Conservation (phyloP, 208 protist genomes). For the Trypanosoma mega region DNA sequence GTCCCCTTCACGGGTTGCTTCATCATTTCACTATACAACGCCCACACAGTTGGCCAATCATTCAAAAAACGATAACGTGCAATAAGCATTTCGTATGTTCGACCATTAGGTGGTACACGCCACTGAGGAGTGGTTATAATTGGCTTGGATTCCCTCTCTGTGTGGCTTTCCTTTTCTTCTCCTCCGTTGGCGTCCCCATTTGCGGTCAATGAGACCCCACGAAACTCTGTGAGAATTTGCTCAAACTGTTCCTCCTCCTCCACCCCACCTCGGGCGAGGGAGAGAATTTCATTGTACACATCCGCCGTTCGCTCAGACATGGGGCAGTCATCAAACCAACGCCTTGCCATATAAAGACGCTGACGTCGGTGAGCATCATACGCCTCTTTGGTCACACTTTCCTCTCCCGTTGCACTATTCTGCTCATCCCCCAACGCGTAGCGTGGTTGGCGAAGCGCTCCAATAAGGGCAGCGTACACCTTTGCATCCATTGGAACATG, state of each 20-base stretch:
- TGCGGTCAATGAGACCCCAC: constrained; percentile 37
- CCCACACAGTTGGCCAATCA: constrained; percentile 75
- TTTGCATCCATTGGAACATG: constrained; percentile 29
- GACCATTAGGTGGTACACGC: constrained; percentile 49
- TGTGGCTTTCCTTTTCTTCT: background rate
- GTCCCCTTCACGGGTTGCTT: constrained; percentile 45
- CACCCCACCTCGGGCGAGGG: constrained; percentile 48
- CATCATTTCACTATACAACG: constrained; percentile 68
- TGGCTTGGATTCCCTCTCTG: background rate
- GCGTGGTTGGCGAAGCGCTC: constrained; percentile 59
- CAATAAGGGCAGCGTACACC: constrained; percentile 65
- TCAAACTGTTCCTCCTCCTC: constrained; percentile 50
- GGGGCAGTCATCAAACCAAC: constrained; percentile 65
- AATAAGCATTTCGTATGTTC: constrained; percentile 78
- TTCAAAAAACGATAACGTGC: constrained; percentile 49
- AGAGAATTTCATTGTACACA: constrained; percentile 80
- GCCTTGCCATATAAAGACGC: constrained; percentile 38
- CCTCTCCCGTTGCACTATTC: background rate
- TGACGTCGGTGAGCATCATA: constrained; percentile 53
- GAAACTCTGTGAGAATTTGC: constrained; percentile 43
- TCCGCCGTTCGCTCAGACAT: constrained; percentile 35
- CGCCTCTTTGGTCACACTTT: constrained; percentile 28
- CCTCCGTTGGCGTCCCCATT: background rate
- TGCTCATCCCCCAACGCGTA: constrained; percentile 29
- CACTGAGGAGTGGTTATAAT: constrained; percentile 43